phyloP scores from a whole-genome alignment of 257 asterid genomes.

The Solanum stenotomum region DNA sequence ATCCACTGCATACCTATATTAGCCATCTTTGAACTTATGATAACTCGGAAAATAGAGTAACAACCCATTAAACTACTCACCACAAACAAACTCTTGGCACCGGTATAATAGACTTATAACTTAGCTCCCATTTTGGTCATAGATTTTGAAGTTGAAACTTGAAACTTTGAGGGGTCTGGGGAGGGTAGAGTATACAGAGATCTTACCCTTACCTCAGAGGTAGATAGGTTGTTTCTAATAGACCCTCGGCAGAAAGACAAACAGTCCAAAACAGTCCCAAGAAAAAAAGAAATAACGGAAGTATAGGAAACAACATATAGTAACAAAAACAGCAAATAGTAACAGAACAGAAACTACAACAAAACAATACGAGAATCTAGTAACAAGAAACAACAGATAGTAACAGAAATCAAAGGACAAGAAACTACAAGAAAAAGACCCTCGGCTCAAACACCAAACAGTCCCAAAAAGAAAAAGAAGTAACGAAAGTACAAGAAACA shows the following conservation, averaged over 20 bases:
- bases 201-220: background rate
- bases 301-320: background rate
- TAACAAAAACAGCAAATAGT: background rate
- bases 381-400: background rate
- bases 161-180: background rate
- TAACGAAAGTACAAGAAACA: background rate
- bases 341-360: background rate
- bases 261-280: background rate
- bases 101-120: background rate
- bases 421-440: background rate
- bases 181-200: background rate
- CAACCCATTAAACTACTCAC: background rate
- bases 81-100: background rate
- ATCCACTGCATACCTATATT: slow-evolving; percentile 62
- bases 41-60: background rate
- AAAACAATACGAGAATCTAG: background rate
- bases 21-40: background rate
- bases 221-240: background rate
- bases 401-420: background rate
- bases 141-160: background rate
- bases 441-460: background rate
- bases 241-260: background rate
- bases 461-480: background rate
- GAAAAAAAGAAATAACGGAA: too few species aligned
- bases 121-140: background rate